Evolutionary conservation across 2,329 filamentous ascomycete species (phyloP).

Genomic region (Neurospora sp.): DNA sequence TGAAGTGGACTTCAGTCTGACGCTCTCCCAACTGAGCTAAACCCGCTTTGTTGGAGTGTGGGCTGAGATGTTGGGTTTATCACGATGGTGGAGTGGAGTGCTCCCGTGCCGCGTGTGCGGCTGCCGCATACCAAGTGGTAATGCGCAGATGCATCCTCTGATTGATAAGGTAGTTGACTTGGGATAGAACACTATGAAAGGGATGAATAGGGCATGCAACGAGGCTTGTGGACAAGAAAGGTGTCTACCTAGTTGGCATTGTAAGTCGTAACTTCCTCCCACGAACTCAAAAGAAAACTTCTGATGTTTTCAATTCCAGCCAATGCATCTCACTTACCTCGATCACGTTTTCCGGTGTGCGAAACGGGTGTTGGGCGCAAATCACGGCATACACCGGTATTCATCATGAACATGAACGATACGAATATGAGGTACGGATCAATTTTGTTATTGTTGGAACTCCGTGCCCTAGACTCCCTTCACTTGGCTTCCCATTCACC

Average conservation of each 20-base stretch:
- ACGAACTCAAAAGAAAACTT: too few species aligned
- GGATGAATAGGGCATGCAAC: neutral
- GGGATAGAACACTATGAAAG: neutral
- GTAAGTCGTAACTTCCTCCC: too few species aligned
- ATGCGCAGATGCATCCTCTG: neutral
- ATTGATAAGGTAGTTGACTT: neutral
- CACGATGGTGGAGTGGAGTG: neutral
- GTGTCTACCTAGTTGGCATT: neutral
- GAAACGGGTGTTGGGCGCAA: neutral
- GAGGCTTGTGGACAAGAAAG: neutral
- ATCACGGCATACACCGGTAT: neutral
- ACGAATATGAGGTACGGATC: neutral
- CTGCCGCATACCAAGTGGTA: neutral
- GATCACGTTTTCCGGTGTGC: neutral
- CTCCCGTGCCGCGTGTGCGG: neutral
- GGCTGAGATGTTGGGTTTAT: neutral
- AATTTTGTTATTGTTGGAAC: neutral
- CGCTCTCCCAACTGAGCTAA: neutral
- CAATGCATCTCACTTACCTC: too few species aligned
- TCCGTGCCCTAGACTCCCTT: neutral
- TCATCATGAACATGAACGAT: neutral
- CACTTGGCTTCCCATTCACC: neutral
- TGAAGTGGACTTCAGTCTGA: neutral
- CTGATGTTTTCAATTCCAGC: too few species aligned
- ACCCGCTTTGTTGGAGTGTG: neutral